Conservation (phyloP, 257 asterid genomes). For the Solanum corneliomulleri region DNA sequence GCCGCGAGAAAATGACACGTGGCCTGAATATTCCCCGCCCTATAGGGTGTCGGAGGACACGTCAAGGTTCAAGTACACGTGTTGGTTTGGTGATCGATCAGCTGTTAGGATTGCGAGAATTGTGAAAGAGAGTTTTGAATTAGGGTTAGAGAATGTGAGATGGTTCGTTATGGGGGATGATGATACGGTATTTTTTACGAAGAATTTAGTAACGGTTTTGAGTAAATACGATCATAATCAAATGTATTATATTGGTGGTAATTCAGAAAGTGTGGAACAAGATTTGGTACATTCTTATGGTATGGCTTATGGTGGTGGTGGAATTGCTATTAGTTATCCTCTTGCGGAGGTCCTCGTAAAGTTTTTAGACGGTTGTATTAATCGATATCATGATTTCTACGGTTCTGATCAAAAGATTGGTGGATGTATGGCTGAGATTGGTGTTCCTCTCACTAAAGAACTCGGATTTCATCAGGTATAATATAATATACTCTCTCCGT, state of each 20-base stretch:
- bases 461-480: conserved; percentile 87
- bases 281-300: conserved; percentile 45
- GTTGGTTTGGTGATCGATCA: conserved; percentile 44
- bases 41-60: conserved; percentile 46
- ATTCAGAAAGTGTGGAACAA: conserved; percentile 90
- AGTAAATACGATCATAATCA: conserved; percentile 48
- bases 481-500: background rate
- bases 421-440: conserved; percentile 56
- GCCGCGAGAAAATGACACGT: conserved; percentile 9
- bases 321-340: conserved; percentile 72
- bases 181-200: conserved; percentile 66
- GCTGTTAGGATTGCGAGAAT: conserved; percentile 71
- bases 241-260: conserved; percentile 67
- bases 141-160: conserved; percentile 36
- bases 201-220: conserved; percentile 51
- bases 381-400: conserved; percentile 53
- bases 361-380: conserved; percentile 63
- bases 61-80: conserved; percentile 39
- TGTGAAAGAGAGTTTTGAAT: conserved; percentile 55
- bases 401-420: conserved; percentile 76
- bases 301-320: conserved; percentile 92
- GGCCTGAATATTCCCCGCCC: conserved; percentile 48
- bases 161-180: conserved; percentile 98
- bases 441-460: conserved; percentile 63
- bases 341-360: conserved; percentile 56